Percentiles rank a stretch among this genome's conserved stretches.
phyloP scores from a whole-genome alignment of 2,329 filamentous ascomycete genomes.

The Penicillium sp. region DNA sequence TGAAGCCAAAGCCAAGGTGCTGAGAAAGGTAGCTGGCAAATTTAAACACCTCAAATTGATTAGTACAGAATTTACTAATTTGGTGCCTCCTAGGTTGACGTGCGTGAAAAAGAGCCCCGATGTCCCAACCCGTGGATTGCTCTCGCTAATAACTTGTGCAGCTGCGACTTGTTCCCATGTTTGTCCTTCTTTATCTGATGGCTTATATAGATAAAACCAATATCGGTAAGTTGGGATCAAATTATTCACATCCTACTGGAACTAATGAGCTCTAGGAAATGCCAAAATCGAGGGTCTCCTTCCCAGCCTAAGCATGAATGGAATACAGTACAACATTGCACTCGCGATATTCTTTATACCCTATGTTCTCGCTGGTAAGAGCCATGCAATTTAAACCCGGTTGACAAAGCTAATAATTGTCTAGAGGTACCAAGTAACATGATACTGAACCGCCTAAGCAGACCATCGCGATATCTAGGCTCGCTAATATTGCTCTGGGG shows the following conservation, averaged over 20 bases:
- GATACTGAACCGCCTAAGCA: conserved; percentile 33
- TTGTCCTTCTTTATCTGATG: conserved; percentile 21
- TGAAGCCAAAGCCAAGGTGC: conserved; percentile 25
- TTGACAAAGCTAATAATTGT: conserved; percentile 73
- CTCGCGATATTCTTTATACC: conserved; percentile 82
- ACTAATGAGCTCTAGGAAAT: conserved; percentile 43
- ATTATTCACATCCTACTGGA: not conserved
- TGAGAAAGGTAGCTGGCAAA: conserved; percentile 23
- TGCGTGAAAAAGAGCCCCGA: not conserved
- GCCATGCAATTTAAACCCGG: not conserved
- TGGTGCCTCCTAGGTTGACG: not conserved
- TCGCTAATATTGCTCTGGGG: conserved; percentile 35
- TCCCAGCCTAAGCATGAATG: conserved; percentile 63
- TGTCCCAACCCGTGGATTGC: not conserved
- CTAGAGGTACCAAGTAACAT: conserved; percentile 39
- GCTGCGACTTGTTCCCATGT: conserved; percentile 19
- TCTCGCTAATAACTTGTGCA: not conserved
- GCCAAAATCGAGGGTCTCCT: conserved; percentile 61
- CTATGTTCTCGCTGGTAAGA: conserved; percentile 70
- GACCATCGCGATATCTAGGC: conserved; percentile 50
- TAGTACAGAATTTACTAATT: not conserved
- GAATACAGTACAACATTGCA: conserved; percentile 69
- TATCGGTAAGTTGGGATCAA: conserved; percentile 12
- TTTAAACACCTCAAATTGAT: too few species aligned
- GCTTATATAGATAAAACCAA: conserved; percentile 24